Base-by-base conservation (phyloP, 1,284 basidiomycete species). In the Moesziomyces antarcticus region DNA sequence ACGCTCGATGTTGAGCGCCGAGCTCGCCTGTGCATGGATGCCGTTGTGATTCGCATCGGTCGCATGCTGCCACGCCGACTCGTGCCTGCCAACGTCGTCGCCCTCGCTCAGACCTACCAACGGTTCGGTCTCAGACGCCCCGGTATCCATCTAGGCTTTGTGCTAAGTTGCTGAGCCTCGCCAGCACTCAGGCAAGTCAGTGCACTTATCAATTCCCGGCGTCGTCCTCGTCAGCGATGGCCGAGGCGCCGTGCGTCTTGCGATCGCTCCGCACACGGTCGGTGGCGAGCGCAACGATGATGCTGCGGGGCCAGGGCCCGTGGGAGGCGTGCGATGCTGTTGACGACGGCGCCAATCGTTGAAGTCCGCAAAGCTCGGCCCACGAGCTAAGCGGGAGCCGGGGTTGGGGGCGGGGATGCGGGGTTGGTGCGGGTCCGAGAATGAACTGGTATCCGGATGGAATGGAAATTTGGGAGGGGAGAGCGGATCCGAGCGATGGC, bases 401-500 rank as follows among this genome's bases (percentile, higher is more conserved):
- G 35, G 14, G 35, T 37, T 10, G 35, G 6, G 27, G 44, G 33
- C 35, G 33, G 33, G 22, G 46, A 50, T 54, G 66, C 60, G 46
- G 66, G 53, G 60, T 46, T 45, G 59, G 50, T 54, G 65, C 65
- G 64, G 64, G 45, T 67, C 64, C 64, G 64, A 61, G 54, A 67
- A 56, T 37, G 56, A 24, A 50, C n/a, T 53, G 10, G 35, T 37
- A 37, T 14, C 2, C 14, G 51, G 57, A 49, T 9, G 51, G 56
- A 40, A 67, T 58, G 56, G 62, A 54, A 43, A 53, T 51, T 57
- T 49, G 43, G 25, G 37, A 50, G 46, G 33, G 40, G 49, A 62
- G 66, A 50, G 66, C 66, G 66, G 66, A 69, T 69, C 66, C 66
- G 66, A 69, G 49, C 62, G 66, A 46, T 69, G 66, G 56, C 46